These are phyloP conservation scores for Aureobasidium uvarum DNA, from an alignment of 2,329 filamentous ascomycete species.

Conservation along the genomic window DNA sequence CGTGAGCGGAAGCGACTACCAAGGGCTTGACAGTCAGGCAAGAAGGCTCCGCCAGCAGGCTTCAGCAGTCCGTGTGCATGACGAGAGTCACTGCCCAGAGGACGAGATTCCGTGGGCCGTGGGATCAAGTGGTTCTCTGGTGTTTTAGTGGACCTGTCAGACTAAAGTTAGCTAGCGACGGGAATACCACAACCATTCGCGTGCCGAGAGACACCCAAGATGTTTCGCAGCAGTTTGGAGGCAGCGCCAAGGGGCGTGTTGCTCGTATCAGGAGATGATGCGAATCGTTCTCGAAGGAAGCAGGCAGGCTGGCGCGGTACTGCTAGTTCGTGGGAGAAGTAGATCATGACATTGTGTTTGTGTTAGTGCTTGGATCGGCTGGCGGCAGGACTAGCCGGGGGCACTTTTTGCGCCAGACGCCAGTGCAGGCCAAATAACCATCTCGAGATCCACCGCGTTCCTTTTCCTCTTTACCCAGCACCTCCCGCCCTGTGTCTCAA, in stretches of 20 bases:
- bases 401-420: slow-evolving; percentile 7
- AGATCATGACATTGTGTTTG: slow-evolving; percentile 5
- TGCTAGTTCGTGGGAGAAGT: background rate
- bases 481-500: slow-evolving; percentile 6
- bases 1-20: background rate
- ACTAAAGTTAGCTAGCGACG: slow-evolving; percentile 17
- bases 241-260: background rate
- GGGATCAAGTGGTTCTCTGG: background rate
- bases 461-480: slow-evolving; percentile 14
- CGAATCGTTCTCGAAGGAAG: slow-evolving; percentile 19
- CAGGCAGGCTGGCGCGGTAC: background rate
- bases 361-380: background rate
- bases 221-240: background rate
- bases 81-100: background rate
- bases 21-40: background rate
- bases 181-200: background rate
- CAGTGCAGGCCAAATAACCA: slow-evolving; percentile 5
- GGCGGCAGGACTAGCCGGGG: slow-evolving; percentile 16
- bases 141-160: slow-evolving; percentile 21
- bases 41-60: background rate
- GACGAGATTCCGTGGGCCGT: background rate
- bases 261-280: slow-evolving; percentile 18
- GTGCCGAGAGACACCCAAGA: background rate
- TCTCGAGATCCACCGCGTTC: background rate
- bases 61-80: slow-evolving; percentile 1